These are phyloP conservation scores for Leucosporidium creatinivorum DNA, from an alignment of 768 basidiomycete species.

Conservation along the genomic window DNA sequence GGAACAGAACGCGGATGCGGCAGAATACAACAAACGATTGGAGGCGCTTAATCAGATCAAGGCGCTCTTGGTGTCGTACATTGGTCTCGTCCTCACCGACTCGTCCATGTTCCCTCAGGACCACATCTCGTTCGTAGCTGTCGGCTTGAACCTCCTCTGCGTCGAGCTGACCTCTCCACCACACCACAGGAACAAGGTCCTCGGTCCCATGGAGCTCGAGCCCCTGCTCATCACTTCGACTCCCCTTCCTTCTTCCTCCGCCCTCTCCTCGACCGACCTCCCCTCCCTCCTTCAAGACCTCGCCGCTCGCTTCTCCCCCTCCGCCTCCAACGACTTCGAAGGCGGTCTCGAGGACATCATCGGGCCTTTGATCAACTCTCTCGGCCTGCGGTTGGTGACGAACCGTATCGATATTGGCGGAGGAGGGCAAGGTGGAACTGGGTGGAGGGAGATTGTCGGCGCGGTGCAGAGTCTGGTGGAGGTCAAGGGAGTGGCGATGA, in stretches of 20 bases:
- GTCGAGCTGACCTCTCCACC: not conserved
- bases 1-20: not conserved
- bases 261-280: conserved; percentile 61
- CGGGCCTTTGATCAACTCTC: conserved; percentile 55
- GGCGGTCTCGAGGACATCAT: conserved; percentile 71
- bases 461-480: conserved; percentile 73
- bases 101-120: conserved; percentile 91
- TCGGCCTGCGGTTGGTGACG: conserved; percentile 42
- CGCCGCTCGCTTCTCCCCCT: conserved; percentile 55
- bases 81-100: conserved; percentile 77
- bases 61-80: conserved; percentile 75
- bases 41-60: conserved; percentile 65
- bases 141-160: not conserved
- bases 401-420: conserved; percentile 38
- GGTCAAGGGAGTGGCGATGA: conserved; percentile 71
- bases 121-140: conserved; percentile 17
- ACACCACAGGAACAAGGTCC: conserved; percentile 49
- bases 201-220: conserved; percentile 76
- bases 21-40: conserved; percentile 51
- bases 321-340: conserved; percentile 48
- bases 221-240: conserved; percentile 63
- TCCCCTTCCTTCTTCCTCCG: conserved; percentile 47
- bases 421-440: conserved; percentile 19
- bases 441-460: conserved; percentile 76
- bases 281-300: conserved; percentile 78